phyloP scores from a whole-genome alignment of 83 land plant species.

The Thuja plicata region DNA sequence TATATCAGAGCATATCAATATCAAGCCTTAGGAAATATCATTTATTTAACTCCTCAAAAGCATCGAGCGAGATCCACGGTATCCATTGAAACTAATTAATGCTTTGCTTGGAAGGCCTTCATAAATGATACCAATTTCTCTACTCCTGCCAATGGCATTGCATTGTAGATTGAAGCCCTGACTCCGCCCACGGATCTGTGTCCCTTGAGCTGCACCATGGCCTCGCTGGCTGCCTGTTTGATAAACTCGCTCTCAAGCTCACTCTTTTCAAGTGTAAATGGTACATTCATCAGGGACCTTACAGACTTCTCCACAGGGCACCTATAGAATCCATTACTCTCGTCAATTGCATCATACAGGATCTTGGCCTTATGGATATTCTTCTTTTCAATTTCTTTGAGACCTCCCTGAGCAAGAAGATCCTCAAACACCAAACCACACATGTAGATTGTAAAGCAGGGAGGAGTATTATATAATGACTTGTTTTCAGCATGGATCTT shows the following conservation, averaged over 20 bases:
- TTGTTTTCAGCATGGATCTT: slow-evolving; percentile 87
- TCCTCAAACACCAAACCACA: slow-evolving; percentile 95
- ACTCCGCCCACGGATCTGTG: slow-evolving; percentile 99
- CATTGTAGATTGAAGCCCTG: slow-evolving; percentile 97
- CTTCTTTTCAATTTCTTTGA: slow-evolving; percentile 78
- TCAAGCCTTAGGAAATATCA: neutral
- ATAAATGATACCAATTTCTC: slow-evolving; percentile 93
- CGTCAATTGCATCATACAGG: slow-evolving; percentile 85
- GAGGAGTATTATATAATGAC: slow-evolving; percentile 95
- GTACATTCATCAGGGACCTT: slow-evolving; percentile 96
- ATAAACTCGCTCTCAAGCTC: slow-evolving; percentile 87
- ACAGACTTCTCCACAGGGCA: slow-evolving; percentile 94
- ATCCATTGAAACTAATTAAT: slow-evolving; percentile 20
- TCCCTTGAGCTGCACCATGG: slow-evolving; percentile 98
- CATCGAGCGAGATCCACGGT: slow-evolving; percentile 6
- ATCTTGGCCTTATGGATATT: slow-evolving; percentile 78
- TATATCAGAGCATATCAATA: neutral
- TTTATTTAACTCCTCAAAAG: neutral
- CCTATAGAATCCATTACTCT: slow-evolving; percentile 73
- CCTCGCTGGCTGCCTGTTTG: slow-evolving; percentile 81
- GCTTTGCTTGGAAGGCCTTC: slow-evolving; percentile 94
- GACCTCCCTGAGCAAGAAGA: slow-evolving; percentile 80
- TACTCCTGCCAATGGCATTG: slow-evolving; percentile 97
- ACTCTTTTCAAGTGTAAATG: slow-evolving; percentile 81
- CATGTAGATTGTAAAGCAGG: slow-evolving; percentile 86